Evolutionary conservation across 148 eudicot species (phyloP).

Genomic region (Cornus kousa): DNA sequence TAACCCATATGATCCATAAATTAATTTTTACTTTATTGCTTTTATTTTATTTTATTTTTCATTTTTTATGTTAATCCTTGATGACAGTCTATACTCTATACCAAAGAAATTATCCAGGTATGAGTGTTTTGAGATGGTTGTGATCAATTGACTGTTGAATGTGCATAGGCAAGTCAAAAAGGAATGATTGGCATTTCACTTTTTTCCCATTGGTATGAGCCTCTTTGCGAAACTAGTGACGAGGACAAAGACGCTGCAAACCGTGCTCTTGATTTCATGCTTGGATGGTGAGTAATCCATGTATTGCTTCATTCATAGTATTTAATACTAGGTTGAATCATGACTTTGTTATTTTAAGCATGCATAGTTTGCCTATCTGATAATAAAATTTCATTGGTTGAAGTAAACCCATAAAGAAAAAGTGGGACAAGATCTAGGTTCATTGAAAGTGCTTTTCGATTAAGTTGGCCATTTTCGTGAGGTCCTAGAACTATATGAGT

Average conservation of each 20-base stretch:
- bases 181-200: constrained; percentile 49
- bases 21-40: neutral
- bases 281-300: constrained; percentile 45
- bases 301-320: no score
- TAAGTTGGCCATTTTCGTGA: no score
- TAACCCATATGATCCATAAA: neutral
- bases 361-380: no score
- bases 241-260: constrained; percentile 17
- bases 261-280: constrained; percentile 46
- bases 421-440: no score
- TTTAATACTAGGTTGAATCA: no score
- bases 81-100: no score
- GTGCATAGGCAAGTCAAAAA: constrained; percentile 28
- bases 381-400: no score
- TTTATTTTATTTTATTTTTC: neutral
- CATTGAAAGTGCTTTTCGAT: no score
- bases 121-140: neutral
- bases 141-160: neutral
- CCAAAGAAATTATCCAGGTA: no score
- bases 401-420: no score
- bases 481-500: no score
- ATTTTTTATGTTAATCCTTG: neutral
- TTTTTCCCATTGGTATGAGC: constrained; percentile 38
- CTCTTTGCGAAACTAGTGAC: constrained; percentile 17
- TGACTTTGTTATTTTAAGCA: no score